Conservation (phyloP, 805 yeast species). For the Starmerella lactis-condensi region DNA sequence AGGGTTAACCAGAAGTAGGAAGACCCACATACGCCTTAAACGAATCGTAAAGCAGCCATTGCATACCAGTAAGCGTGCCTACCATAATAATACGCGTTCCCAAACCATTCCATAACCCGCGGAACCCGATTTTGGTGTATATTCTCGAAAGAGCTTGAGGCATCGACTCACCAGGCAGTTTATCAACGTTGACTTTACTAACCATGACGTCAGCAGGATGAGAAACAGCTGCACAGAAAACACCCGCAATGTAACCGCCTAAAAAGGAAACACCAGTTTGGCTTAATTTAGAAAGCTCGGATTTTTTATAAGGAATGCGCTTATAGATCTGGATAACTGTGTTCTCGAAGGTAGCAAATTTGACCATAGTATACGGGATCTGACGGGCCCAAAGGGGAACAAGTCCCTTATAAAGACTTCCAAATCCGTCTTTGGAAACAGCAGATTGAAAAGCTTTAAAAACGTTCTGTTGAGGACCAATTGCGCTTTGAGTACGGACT, state of each 20-base stretch:
- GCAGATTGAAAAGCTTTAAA: conserved; percentile 51
- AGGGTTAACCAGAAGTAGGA: conserved; percentile 93
- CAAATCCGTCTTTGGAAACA: conserved; percentile 48
- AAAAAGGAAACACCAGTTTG: conserved; percentile 90
- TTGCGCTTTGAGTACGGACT: conserved; percentile 80
- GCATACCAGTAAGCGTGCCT: conserved; percentile 92
- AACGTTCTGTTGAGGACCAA: conserved; percentile 62
- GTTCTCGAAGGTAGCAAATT: conserved; percentile 85
- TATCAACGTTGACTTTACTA: conserved; percentile 67
- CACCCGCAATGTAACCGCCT: conserved; percentile 96
- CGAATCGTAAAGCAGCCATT: conserved; percentile 91
- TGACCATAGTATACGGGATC: conserved; percentile 96
- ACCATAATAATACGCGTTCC: conserved; percentile 90
- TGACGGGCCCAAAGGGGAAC: conserved; percentile 92
- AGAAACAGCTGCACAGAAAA: conserved; percentile 84
- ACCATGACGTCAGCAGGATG: conserved; percentile 99
- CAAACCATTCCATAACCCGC: conserved; percentile 87
- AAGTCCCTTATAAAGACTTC: conserved; percentile 69
- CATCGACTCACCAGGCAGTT: conserved; percentile 43
- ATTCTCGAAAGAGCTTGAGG: conserved; percentile 54
- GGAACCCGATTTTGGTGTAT: conserved; percentile 67
- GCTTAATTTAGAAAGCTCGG: conserved; percentile 48
- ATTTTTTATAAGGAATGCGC: conserved; percentile 51
- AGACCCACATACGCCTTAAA: conserved; percentile 88
- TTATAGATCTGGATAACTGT: conserved; percentile 67